Evolutionary conservation across 352 stramenopile species (phyloP).

Genomic region (Phytophthora sojae): DNA sequence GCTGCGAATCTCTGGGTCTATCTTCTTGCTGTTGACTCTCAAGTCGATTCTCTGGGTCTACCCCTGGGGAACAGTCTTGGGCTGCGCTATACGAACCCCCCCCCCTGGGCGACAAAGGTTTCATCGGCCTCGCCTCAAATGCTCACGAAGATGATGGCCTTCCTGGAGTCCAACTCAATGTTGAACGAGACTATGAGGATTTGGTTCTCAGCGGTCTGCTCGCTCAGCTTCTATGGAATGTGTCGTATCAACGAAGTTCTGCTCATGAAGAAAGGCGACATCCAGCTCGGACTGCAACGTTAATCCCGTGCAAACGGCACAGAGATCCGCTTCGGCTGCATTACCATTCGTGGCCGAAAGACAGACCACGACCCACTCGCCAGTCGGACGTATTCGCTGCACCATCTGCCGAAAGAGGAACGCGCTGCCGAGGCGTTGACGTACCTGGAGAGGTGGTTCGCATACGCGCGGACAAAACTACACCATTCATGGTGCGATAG

Average conservation of each 20-base stretch:
- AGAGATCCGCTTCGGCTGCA: conserved; percentile 10
- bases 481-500: neutral
- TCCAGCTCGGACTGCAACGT: conserved; percentile 9
- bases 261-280: conserved; percentile 11
- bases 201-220: too few species aligned
- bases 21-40: too few species aligned
- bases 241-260: neutral
- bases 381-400: conserved; percentile 6
- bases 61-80: too few species aligned
- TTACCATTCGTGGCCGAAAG: conserved; percentile 16
- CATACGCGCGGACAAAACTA: neutral
- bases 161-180: too few species aligned
- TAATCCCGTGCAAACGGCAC: neutral
- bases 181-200: too few species aligned
- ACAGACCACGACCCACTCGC: conserved; percentile 13
- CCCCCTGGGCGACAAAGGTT: too few species aligned
- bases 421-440: neutral
- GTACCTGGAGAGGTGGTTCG: conserved; percentile 9
- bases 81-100: too few species aligned
- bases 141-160: too few species aligned
- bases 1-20: too few species aligned
- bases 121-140: too few species aligned
- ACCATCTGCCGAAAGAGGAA: conserved; percentile 8
- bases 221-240: too few species aligned
- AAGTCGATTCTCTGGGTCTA: too few species aligned